Conservation (phyloP, 805 yeast genomes). For the Kuraishia ogatae region DNA sequence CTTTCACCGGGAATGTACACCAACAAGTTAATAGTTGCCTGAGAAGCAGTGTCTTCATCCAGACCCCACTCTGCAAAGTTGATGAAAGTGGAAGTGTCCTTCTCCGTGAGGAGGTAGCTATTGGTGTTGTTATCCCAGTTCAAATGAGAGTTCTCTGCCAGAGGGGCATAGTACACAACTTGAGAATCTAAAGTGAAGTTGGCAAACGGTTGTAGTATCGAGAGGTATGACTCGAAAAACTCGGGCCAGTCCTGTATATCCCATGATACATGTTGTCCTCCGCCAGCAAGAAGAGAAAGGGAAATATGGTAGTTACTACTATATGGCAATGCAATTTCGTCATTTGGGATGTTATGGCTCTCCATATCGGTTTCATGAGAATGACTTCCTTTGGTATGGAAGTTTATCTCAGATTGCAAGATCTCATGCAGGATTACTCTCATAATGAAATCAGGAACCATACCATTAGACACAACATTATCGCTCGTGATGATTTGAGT, state of each 20-base stretch:
- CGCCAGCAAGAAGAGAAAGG: conserved; percentile 65
- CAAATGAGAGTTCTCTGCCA: conserved; percentile 17
- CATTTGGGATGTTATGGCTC: conserved; percentile 7
- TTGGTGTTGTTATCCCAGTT: conserved; percentile 18
- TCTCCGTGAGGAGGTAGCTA: conserved; percentile 26
- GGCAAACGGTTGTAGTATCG: conserved; percentile 43
- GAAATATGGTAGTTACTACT: conserved; percentile 69
- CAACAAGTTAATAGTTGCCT: conserved; percentile 65
- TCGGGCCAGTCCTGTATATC: conserved; percentile 49
- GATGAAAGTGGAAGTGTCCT: conserved; percentile 64
- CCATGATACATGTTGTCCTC: conserved; percentile 64
- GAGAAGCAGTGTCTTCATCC: conserved; percentile 35
- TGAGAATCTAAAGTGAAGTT: conserved; percentile 76
- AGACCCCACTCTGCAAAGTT: conserved; percentile 83
- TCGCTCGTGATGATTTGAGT: conserved; percentile 23
- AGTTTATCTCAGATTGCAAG: conserved; percentile 28
- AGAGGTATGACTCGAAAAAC: conserved; percentile 47
- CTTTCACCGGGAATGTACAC: conserved; percentile 51
- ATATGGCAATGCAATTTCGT: conserved; percentile 39
- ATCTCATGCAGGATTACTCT: conserved; percentile 27
- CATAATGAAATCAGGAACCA: conserved; percentile 28
- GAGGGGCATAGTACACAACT: conserved; percentile 56
- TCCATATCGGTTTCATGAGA: background rate
- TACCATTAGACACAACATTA: conserved; percentile 14
- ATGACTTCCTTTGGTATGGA: conserved; percentile 11